These are phyloP conservation scores for Rhizophora mangle DNA, from an alignment of 345 rosid species.

Conservation along the genomic window DNA sequence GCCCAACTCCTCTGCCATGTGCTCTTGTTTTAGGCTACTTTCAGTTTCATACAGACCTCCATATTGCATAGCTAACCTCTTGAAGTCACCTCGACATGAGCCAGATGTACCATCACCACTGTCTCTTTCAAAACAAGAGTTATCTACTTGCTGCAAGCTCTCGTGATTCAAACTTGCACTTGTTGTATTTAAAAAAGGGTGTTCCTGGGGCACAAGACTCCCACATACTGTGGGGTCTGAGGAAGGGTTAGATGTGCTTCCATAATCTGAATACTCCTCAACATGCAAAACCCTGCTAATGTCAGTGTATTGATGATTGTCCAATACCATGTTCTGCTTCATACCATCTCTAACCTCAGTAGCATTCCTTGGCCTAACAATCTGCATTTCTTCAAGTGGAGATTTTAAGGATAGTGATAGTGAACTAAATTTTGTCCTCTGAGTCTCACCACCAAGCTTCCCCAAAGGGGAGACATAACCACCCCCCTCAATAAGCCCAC, in stretches of 20 bases:
- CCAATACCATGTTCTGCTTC: conserved; percentile 1
- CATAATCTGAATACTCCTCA: background rate
- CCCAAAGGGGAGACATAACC: background rate
- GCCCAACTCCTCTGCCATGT: conserved; percentile 11
- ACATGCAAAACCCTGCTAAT: background rate
- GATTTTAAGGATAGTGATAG: background rate
- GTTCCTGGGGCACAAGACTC: too few relatives aligned
- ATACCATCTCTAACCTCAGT: conserved; percentile 1
- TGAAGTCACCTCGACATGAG: conserved; percentile 4
- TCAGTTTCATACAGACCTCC: conserved; percentile 15
- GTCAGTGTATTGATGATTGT: background rate
- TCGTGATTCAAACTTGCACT: conserved; percentile 12
- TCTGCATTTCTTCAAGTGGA: background rate
- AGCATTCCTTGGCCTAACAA: background rate
- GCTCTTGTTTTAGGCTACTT: conserved; percentile 11
- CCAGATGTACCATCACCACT: background rate
- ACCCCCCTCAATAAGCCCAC: background rate
- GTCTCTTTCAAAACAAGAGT: conserved; percentile 11
- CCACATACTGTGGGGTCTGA: too few relatives aligned
- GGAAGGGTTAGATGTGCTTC: background rate
- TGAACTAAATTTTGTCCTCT: conserved; percentile 8
- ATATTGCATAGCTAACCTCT: conserved; percentile 1
- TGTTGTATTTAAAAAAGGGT: background rate
- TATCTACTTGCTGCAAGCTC: conserved; percentile 7
- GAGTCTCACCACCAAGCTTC: background rate